phyloP scores from a whole-genome alignment of 1,284 basidiomycete genomes.

The Trichosporon sp. region DNA sequence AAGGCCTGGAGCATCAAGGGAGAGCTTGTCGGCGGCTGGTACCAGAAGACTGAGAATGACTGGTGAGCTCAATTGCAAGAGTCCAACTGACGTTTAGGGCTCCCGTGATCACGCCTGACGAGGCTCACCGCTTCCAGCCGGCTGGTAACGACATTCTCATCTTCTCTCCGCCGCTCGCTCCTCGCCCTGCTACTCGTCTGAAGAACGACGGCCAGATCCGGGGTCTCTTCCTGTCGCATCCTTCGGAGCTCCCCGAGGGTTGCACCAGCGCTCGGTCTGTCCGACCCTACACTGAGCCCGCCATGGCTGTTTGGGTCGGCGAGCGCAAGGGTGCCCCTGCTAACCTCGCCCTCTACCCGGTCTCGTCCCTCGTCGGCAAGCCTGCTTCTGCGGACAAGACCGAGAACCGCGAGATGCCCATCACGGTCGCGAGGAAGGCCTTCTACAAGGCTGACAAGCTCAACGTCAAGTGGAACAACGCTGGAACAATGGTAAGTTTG shows the following conservation, averaged over 20 bases:
- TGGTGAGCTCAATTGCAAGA: conserved; percentile 31
- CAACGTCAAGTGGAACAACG: conserved; percentile 92
- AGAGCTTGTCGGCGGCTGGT: conserved; percentile 44
- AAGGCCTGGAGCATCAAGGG: conserved; percentile 45
- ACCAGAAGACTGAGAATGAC: conserved; percentile 45
- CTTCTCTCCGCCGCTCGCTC: conserved; percentile 53
- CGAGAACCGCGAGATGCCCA: conserved; percentile 48
- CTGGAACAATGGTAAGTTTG: conserved; percentile 58
- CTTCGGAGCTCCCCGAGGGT: conserved; percentile 30
- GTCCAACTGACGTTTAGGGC: conserved; percentile 51
- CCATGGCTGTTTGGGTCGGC: conserved; percentile 78
- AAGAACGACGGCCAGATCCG: conserved; percentile 44
- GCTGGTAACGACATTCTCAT: conserved; percentile 70
- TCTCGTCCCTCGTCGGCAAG: conserved; percentile 57
- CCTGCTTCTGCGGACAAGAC: conserved; percentile 58
- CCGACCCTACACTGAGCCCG: conserved; percentile 33
- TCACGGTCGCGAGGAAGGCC: conserved; percentile 61
- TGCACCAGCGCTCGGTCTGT: conserved; percentile 34
- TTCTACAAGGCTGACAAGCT: conserved; percentile 96
- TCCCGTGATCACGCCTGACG: conserved; percentile 85
- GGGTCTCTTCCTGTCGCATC: conserved; percentile 43
- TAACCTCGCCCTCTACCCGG: conserved; percentile 75
- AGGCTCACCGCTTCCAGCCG: conserved; percentile 76
- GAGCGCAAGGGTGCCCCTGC: conserved; percentile 98
- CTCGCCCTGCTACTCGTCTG: conserved; percentile 37